Conservation (phyloP, 306 rosid species). For the Lathyrus sativus region DNA sequence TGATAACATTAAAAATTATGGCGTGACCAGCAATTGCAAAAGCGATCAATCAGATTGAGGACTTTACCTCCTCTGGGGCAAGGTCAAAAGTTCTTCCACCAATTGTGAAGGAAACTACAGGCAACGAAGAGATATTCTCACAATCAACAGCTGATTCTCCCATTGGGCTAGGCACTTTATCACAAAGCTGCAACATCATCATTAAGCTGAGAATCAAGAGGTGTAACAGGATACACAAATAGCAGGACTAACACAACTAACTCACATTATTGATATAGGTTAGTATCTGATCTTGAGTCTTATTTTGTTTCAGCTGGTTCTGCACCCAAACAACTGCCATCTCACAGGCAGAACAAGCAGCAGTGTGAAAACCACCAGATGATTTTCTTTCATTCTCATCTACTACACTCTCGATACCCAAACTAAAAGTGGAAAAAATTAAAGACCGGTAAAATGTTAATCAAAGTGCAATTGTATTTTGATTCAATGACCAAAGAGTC, state of each 20-base stretch:
- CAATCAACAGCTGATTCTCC: constrained; percentile 81
- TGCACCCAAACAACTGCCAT: constrained; percentile 89
- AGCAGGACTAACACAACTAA: neutral
- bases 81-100: constrained; percentile 70
- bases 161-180: constrained; percentile 58
- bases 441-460: constrained; percentile 5
- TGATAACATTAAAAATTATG: neutral
- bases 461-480: neutral
- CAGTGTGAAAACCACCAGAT: constrained; percentile 51
- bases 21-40: neutral
- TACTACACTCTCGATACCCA: constrained; percentile 72
- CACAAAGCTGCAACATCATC: constrained; percentile 66
- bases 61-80: constrained; percentile 63
- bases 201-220: constrained; percentile 35
- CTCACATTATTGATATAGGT: constrained; percentile 65
- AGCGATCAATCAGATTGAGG: constrained; percentile 20
- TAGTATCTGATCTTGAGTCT: constrained; percentile 61
- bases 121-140: constrained; percentile 57
- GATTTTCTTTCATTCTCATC: constrained; percentile 51
- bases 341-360: constrained; percentile 82
- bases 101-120: constrained; percentile 72
- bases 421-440: constrained; percentile 37
- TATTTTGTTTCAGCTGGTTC: constrained; percentile 69
- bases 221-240: constrained; percentile 27
- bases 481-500: neutral